These are phyloP conservation scores for Canna indica DNA, from an alignment of 176 grass and related monocot species.

Conservation along the genomic window DNA sequence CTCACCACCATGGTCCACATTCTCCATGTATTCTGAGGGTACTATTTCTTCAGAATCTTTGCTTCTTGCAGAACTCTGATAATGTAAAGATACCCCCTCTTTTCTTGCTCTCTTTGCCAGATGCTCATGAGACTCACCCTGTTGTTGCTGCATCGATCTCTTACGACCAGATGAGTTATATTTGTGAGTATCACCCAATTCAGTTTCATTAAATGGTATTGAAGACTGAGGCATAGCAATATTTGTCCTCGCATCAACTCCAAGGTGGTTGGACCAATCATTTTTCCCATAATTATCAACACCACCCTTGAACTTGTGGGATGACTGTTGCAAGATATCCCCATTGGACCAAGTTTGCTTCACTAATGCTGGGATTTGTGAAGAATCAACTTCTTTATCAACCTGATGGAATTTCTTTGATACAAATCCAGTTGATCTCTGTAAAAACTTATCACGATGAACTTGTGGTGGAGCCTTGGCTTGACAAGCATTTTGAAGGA, in stretches of 20 bases:
- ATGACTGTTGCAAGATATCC: conserved; percentile 26
- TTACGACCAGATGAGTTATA: conserved; percentile 36
- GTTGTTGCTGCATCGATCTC: conserved; percentile 22
- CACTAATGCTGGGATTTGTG: neutral
- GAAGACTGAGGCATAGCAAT: conserved; percentile 28
- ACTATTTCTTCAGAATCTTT: neutral
- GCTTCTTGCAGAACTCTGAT: conserved; percentile 8
- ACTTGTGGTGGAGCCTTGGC: conserved; percentile 32
- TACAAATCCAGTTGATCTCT: neutral
- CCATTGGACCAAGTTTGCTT: conserved; percentile 30
- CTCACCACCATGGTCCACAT: conserved; percentile 30
- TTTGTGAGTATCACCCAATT: conserved; percentile 33
- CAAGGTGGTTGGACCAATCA: conserved; percentile 25
- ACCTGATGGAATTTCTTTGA: conserved; percentile 21
- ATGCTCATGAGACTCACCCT: conserved; percentile 31
- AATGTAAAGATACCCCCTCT: conserved; percentile 3
- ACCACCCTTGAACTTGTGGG: conserved; percentile 18
- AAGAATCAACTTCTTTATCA: conserved; percentile 4
- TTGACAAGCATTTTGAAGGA: conserved; percentile 59
- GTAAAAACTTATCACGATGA: conserved; percentile 9
- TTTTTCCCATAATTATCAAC: conserved; percentile 34
- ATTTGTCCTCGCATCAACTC: conserved; percentile 24
- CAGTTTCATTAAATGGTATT: conserved; percentile 20
- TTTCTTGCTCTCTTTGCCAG: conserved; percentile 38
- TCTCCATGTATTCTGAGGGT: conserved; percentile 16